Percentiles rank a stretch among this genome's conserved stretches.
Evolutionary conservation across 2,329 filamentous ascomycete species (phyloP).

Genomic region (Aspergillus carbonarius): DNA sequence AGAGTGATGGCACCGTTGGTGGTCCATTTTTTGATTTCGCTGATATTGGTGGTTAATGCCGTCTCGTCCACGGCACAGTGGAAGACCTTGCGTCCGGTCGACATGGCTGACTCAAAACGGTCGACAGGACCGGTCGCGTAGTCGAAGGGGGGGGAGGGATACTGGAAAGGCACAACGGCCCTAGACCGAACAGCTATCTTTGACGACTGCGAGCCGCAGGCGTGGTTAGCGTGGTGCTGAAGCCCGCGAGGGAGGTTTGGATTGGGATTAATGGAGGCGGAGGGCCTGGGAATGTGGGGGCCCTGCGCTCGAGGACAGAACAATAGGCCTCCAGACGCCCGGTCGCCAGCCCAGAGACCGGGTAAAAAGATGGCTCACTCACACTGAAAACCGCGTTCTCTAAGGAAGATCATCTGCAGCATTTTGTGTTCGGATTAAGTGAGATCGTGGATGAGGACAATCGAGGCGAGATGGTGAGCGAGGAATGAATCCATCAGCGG

Average conservation of each 20-base stretch:
- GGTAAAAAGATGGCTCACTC: constrained; percentile 12
- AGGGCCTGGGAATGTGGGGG: constrained; percentile 34
- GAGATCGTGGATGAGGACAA: constrained; percentile 8
- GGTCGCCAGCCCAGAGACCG: background rate
- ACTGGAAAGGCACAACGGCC: constrained; percentile 19
- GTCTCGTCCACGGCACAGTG: constrained; percentile 56
- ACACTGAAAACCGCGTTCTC: constrained; percentile 21
- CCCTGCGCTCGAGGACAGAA: constrained; percentile 15
- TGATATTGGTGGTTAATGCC: constrained; percentile 52
- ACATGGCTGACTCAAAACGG: constrained; percentile 32
- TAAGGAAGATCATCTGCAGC: constrained; percentile 23
- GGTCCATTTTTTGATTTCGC: constrained; percentile 54
- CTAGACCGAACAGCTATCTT: constrained; percentile 32
- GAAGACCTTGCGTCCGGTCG: constrained; percentile 47
- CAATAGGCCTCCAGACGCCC: constrained; percentile 9
- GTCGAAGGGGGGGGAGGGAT: constrained; percentile 9
- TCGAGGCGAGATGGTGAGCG: constrained; percentile 7
- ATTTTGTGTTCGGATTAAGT: constrained; percentile 19
- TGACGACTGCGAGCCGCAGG: constrained; percentile 27
- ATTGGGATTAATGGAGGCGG: constrained; percentile 21
- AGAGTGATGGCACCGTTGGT: constrained; percentile 50
- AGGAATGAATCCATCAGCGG: constrained; percentile 13
- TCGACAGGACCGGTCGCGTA: constrained; percentile 25
- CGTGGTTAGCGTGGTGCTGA: constrained; percentile 23
- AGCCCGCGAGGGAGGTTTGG: constrained; percentile 29